phyloP scores from a whole-genome alignment of 352 stramenopile genomes.

The Plasmopara halstedii region DNA sequence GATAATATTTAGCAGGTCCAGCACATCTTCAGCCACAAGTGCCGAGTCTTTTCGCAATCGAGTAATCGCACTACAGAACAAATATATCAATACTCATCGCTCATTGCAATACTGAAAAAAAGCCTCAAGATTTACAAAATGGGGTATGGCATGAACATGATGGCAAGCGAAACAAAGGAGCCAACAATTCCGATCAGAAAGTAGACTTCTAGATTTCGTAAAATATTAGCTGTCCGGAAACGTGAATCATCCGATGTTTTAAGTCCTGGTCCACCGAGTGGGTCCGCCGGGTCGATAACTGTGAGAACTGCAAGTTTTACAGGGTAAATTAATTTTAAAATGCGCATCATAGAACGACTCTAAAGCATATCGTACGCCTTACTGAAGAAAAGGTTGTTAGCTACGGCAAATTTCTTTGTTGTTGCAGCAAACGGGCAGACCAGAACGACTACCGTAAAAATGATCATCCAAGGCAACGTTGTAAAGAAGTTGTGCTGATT shows the following conservation, averaged over 20 bases:
- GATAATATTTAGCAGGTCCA: slow-evolving; percentile 72
- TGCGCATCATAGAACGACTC: neutral
- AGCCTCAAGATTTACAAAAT: slow-evolving; percentile 64
- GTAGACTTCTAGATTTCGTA: slow-evolving; percentile 61
- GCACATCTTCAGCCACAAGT: slow-evolving; percentile 41
- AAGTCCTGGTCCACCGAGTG: slow-evolving; percentile 26
- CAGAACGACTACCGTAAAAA: slow-evolving; percentile 60
- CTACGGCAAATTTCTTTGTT: slow-evolving; percentile 83
- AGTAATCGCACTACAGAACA: slow-evolving; percentile 38
- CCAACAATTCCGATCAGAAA: slow-evolving; percentile 59
- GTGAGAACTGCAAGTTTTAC: slow-evolving; percentile 44
- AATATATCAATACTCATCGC: slow-evolving; percentile 4
- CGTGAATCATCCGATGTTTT: slow-evolving; percentile 36
- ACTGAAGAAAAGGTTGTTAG: slow-evolving; percentile 83
- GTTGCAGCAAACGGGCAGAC: slow-evolving; percentile 32
- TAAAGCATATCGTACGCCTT: neutral
- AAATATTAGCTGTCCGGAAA: slow-evolving; percentile 48
- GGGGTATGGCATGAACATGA: slow-evolving; percentile 70
- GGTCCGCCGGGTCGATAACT: slow-evolving; percentile 60
- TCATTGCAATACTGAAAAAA: neutral
- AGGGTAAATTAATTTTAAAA: neutral
- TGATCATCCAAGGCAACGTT: slow-evolving; percentile 63
- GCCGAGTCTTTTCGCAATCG: slow-evolving; percentile 37
- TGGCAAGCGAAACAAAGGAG: slow-evolving; percentile 47
- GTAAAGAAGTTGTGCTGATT: slow-evolving; percentile 70